Evolutionary conservation across 2,329 filamentous ascomycete genomes (phyloP), one percentile per base, ranked within the genome.

Genomic region (Botryotinia convoluta): DNA sequence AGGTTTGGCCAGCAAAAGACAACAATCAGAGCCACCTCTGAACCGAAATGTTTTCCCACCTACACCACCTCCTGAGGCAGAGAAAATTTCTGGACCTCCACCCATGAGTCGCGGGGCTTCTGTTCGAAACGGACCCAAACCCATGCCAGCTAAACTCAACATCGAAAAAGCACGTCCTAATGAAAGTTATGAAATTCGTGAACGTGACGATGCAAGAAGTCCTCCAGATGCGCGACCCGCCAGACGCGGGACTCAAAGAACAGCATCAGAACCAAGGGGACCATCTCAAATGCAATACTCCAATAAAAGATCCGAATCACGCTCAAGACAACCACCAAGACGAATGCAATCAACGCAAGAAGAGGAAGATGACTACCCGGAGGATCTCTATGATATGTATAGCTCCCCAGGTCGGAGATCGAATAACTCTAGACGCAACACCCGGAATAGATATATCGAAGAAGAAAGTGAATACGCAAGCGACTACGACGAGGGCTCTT

Each of bases 51-150:
- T 95, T 75, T 98, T 98, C 84, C 96, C 96, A 29, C 96, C 96
- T n/a, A 98, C 96, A n/a, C 96, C 96, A 59, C 96, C 96, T 10
- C 96, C 96, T 9, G 96, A 99, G 85, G 89, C 89, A 75, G 94
- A 98, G 77, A 92, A 91, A 79, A 82, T 83, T 71, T 75, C 77
- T 45, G 72, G 77, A 60, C 63, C 75, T 65, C 77, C 72, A 48
- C 74, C 75, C 35, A 84, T 87, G 78, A 87, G 83, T 76, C 86
- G 89, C 35, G 88, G 84, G 69, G 85, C 86, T 42, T 91, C 89
- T n/a, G 87, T 91, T 67, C 87, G 89, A 74, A 90, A 85, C 77
- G 89, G 88, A 3, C 84, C 85, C 65, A 91, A 88, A 76, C 89
- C 88, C 54, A 86, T 87, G 83, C 87, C 87, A n/a, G 85, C 88